These are phyloP conservation scores for Tetrahymena borealis DNA, from an alignment of 73 alveolate species.

Conservation along the genomic window DNA sequence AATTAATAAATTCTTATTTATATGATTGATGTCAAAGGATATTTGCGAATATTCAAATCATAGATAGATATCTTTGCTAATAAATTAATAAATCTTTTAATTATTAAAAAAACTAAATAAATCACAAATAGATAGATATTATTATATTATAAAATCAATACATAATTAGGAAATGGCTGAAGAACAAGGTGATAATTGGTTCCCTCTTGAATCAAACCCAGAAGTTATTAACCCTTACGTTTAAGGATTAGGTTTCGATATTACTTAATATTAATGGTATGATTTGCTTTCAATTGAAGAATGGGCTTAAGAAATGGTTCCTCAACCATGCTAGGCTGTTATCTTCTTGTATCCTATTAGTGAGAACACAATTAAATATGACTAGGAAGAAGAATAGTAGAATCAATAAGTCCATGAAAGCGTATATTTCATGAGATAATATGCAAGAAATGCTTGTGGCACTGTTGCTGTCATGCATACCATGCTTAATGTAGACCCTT, in stretches of 20 bases:
- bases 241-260: constrained; percentile 19
- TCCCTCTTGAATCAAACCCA: constrained; percentile 59
- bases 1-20: too few relatives aligned
- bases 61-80: too few relatives aligned
- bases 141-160: not conserved
- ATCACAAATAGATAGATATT: too few relatives aligned
- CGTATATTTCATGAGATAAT: constrained; percentile 45
- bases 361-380: constrained; percentile 13
- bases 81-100: too few relatives aligned
- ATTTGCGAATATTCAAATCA: too few relatives aligned
- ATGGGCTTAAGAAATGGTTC: constrained; percentile 52
- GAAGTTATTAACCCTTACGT: constrained; percentile 45
- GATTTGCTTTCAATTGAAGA: constrained; percentile 47
- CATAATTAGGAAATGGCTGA: not conserved
- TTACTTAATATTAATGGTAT: not conserved
- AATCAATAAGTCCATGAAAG: constrained; percentile 4
- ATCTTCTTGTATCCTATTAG: constrained; percentile 38
- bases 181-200: constrained; percentile 33
- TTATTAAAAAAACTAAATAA: too few relatives aligned
- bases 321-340: constrained; percentile 41
- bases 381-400: not conserved
- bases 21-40: too few relatives aligned
- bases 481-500: constrained; percentile 5
- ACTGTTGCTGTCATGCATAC: constrained; percentile 48
- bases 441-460: constrained; percentile 55